Base-by-base conservation (phyloP, 768 basidiomycete genomes). In the Russula brevipes region DNA sequence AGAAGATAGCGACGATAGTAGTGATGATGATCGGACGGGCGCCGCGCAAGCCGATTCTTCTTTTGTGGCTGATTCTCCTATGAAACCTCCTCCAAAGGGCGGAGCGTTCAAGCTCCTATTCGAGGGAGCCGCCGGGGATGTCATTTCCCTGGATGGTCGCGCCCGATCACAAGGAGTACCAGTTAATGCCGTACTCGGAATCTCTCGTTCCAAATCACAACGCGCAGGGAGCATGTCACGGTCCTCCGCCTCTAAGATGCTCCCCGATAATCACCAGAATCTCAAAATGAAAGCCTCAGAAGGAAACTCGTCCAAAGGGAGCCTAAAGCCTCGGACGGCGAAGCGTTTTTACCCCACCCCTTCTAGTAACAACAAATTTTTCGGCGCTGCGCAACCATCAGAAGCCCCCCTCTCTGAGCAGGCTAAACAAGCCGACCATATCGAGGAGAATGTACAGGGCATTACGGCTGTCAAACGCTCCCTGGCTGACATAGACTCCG, bases 91-190 rank as follows among this genome's bases (percentile, higher is more conserved):
- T 3, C 74, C 75, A 31, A 80, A 81, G 50, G 79, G 80, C 56
- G 87, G 82, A 71, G 79, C 79, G 2, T 92, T 90, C 76, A 84
- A 81, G 65, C 73, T 82, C 35, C 74, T 92, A 51, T 92, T 92
- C 70, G 82, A 88, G 33, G 80, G 82, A 57, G 81, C 82, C 57
- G 64, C 71, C 45, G 42, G 52, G 53, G 55, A 68, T 36, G 49
- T 54, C 38, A 60, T 38, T 52, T 57, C 53, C 39, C 55, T 52
- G 24, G 62, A 52, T 31, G 49, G 61, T 24, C 63, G 60, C 39
- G 44, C 49, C 19, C 66, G 63, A 60, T 69, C 70, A 45, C 68
- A 59, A 60, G 45, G 24, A 33, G 35, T 39, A 16, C 59, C 52
- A 36, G 51, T 46, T 45, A 58, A 49, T 47, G 53, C 60, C 49